Percentiles rank a stretch among this genome's conserved stretches.
These are phyloP conservation scores for Ceratocystis ficicola DNA, from an alignment of 2,329 filamentous ascomycete genomes.

Conservation along the genomic window DNA sequence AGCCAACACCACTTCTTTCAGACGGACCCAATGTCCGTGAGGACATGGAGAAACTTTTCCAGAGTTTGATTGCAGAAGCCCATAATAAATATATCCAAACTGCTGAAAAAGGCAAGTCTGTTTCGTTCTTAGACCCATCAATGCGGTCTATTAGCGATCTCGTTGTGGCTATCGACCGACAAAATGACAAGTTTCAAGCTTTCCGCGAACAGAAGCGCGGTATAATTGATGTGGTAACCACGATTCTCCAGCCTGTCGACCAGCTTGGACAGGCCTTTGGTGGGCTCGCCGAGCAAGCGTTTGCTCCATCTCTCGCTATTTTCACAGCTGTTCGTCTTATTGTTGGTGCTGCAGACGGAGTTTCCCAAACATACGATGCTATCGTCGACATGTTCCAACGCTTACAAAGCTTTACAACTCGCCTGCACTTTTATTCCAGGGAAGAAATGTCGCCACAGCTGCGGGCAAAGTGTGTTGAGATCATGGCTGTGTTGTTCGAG, in stretches of 20 bases:
- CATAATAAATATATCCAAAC: constrained; percentile 20
- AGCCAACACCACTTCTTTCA: not conserved
- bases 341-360: constrained; percentile 35
- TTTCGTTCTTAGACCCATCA: constrained; percentile 18
- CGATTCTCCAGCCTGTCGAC: constrained; percentile 31
- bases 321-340: constrained; percentile 36
- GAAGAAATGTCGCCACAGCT: constrained; percentile 32
- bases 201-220: constrained; percentile 22
- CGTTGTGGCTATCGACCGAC: constrained; percentile 16
- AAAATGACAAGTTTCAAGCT: constrained; percentile 22
- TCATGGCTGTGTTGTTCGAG: constrained; percentile 35
- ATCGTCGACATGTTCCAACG: constrained; percentile 36
- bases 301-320: constrained; percentile 33
- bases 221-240: constrained; percentile 22
- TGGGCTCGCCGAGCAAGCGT: constrained; percentile 31
- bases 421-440: constrained; percentile 33
- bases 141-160: constrained; percentile 21
- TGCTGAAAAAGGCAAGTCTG: constrained; percentile 12
- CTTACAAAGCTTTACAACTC: constrained; percentile 35
- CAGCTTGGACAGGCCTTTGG: constrained; percentile 31
- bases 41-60: constrained; percentile 22
- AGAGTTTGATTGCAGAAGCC: constrained; percentile 21
- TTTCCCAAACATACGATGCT: constrained; percentile 35
- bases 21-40: not conserved
- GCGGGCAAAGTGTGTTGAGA: constrained; percentile 32